A percentile compares a stretch with the other conserved stretches of the same genome.
These are phyloP conservation scores for Aspergillus kassunensis DNA, from an alignment of 495 filamentous ascomycete genomes.

Conservation along the genomic window DNA sequence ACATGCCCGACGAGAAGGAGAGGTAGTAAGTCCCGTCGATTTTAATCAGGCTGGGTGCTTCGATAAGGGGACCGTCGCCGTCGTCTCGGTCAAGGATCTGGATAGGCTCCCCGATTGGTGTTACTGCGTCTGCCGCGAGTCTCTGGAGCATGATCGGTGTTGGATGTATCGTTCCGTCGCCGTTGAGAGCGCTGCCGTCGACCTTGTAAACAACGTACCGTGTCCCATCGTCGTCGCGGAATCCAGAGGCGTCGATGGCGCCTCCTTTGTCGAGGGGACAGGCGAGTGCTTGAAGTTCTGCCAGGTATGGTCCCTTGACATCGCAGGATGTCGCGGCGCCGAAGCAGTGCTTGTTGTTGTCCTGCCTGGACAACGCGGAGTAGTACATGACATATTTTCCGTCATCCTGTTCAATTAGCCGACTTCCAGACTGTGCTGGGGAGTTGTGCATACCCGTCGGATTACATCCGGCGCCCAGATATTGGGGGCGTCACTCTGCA, in stretches of 20 bases:
- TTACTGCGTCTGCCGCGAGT: conserved; percentile 48
- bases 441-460: conserved; percentile 22
- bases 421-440: too few relatives aligned
- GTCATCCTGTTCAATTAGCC: conserved; percentile 30
- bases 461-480: conserved; percentile 41
- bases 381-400: conserved; percentile 59
- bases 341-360: conserved; percentile 48
- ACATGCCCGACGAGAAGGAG: conserved; percentile 60
- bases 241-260: conserved; percentile 56
- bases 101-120: conserved; percentile 46
- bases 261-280: conserved; percentile 52
- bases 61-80: conserved; percentile 56
- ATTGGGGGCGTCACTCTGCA: conserved; percentile 16
- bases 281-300: conserved; percentile 40
- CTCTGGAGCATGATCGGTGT: conserved; percentile 62
- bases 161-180: conserved; percentile 48
- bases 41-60: conserved; percentile 54
- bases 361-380: conserved; percentile 39
- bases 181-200: conserved; percentile 56
- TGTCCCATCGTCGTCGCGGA: conserved; percentile 47
- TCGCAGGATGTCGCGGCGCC: conserved; percentile 43
- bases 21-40: conserved; percentile 49
- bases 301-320: conserved; percentile 51
- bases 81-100: conserved; percentile 52
- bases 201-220: conserved; percentile 60